These are phyloP conservation scores for Exophiala phaeomuriformis DNA, from an alignment of 2,329 filamentous ascomycete genomes.

Conservation along the genomic window DNA sequence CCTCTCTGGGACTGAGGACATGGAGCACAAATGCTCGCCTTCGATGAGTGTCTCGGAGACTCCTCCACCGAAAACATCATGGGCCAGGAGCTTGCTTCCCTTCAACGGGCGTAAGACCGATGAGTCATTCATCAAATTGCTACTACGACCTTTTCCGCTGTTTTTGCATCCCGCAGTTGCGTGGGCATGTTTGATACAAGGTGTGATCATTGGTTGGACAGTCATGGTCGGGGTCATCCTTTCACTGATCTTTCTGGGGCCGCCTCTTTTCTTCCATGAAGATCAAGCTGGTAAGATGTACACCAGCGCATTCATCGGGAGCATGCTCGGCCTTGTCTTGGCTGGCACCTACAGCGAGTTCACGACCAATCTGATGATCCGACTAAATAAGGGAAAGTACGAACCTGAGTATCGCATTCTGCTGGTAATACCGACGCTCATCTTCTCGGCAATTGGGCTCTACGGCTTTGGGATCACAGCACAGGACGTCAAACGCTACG, in stretches of 20 bases:
- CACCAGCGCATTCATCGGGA: constrained; percentile 76
- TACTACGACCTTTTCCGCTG: constrained; percentile 69
- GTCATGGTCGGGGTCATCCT: constrained; percentile 83
- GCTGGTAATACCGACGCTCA: constrained; percentile 71
- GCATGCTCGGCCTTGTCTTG: constrained; percentile 68
- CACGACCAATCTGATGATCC: constrained; percentile 62
- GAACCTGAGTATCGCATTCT: constrained; percentile 87
- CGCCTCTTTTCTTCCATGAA: constrained; percentile 74
- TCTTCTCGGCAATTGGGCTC: constrained; percentile 69
- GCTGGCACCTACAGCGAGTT: constrained; percentile 67
- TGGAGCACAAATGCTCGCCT: constrained; percentile 16
- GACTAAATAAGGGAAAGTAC: constrained; percentile 70
- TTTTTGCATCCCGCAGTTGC: constrained; percentile 78
- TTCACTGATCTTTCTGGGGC: constrained; percentile 72
- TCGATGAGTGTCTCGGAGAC: constrained; percentile 7
- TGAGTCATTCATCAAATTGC: constrained; percentile 60
- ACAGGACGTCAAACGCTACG: constrained; percentile 53
- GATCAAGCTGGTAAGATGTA: constrained; percentile 81
- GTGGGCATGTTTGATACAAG: constrained; percentile 76
- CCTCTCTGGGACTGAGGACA: not conserved
- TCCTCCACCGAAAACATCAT: constrained; percentile 46
- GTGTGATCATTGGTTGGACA: constrained; percentile 88
- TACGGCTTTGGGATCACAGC: constrained; percentile 78
- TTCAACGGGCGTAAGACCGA: constrained; percentile 80
- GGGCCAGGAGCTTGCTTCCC: constrained; percentile 53